These are phyloP conservation scores for Podospora tetraspora DNA, from an alignment of 495 filamentous ascomycete genomes.

Conservation along the genomic window DNA sequence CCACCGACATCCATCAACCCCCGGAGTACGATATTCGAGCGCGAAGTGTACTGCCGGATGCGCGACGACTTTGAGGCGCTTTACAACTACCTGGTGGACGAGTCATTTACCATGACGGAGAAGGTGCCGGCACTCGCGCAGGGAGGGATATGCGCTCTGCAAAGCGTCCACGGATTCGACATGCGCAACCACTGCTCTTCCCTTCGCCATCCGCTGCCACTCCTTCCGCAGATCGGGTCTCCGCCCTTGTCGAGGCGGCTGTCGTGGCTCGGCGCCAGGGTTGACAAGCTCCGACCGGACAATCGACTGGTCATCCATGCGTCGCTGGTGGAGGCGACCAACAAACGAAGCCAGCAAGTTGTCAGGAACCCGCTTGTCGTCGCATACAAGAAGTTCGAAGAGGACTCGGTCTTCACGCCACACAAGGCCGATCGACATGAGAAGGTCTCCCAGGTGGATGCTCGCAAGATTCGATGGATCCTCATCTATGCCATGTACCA, in stretches of 20 bases:
- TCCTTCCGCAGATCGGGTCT: constrained; percentile 45
- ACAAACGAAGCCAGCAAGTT: constrained; percentile 27
- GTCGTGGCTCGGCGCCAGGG: constrained; percentile 28
- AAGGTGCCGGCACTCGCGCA: constrained; percentile 38
- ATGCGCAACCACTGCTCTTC: constrained; percentile 46
- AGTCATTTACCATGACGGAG: constrained; percentile 37
- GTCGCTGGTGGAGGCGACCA: constrained; percentile 40
- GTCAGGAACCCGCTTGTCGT: constrained; percentile 37
- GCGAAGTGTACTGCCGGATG: constrained; percentile 50
- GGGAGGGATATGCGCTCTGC: constrained; percentile 56
- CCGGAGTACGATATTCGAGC: constrained; percentile 42
- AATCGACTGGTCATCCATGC: constrained; percentile 31
- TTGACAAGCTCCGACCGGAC: constrained; percentile 31
- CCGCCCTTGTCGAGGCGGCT: constrained; percentile 15
- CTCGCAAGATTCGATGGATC: constrained; percentile 65
- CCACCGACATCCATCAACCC: constrained; percentile 44
- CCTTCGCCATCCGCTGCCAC: constrained; percentile 53
- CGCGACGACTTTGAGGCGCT: constrained; percentile 56
- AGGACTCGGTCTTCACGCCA: constrained; percentile 34
- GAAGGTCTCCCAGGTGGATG: constrained; percentile 45
- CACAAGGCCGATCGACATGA: constrained; percentile 36
- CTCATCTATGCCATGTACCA: constrained; percentile 66
- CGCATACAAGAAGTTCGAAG: constrained; percentile 45
- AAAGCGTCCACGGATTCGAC: constrained; percentile 56
- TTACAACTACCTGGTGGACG: constrained; percentile 58